phyloP scores from a whole-genome alignment of 305 asterid species.

The Fraxinus latifolia region DNA sequence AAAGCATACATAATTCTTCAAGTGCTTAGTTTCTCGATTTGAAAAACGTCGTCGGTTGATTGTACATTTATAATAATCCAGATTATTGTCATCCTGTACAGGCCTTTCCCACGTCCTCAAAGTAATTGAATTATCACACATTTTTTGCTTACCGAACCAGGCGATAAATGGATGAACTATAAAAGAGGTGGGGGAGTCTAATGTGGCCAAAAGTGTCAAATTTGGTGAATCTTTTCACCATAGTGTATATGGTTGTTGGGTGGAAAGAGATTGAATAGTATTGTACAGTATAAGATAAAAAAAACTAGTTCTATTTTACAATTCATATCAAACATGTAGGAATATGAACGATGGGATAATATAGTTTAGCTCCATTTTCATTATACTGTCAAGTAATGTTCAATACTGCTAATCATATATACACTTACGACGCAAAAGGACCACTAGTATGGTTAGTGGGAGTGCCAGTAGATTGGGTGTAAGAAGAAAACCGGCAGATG shows the following conservation, averaged over 20 bases:
- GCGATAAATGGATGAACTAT: background rate
- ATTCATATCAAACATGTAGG: no score
- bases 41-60: no score
- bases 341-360: background rate
- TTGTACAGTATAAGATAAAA: background rate
- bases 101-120: background rate
- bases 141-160: background rate
- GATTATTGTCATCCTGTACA: no score
- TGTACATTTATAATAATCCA: background rate
- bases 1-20: background rate
- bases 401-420: background rate
- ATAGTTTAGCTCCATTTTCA: background rate
- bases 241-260: background rate
- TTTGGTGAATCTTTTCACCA: conserved; percentile 22
- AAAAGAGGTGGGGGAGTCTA: background rate
- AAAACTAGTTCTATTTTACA: background rate
- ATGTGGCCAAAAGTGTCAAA: conserved; percentile 28
- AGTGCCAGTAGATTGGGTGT: conserved; percentile 56
- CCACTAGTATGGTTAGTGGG: conserved; percentile 44
- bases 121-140: background rate
- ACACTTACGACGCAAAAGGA: conserved; percentile 32
- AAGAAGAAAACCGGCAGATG: conserved; percentile 60
- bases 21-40: background rate
- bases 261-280: background rate
- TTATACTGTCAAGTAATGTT: background rate